Evolutionary conservation across 768 basidiomycete genomes (phyloP).

Genomic region (Serpula lacrymans): DNA sequence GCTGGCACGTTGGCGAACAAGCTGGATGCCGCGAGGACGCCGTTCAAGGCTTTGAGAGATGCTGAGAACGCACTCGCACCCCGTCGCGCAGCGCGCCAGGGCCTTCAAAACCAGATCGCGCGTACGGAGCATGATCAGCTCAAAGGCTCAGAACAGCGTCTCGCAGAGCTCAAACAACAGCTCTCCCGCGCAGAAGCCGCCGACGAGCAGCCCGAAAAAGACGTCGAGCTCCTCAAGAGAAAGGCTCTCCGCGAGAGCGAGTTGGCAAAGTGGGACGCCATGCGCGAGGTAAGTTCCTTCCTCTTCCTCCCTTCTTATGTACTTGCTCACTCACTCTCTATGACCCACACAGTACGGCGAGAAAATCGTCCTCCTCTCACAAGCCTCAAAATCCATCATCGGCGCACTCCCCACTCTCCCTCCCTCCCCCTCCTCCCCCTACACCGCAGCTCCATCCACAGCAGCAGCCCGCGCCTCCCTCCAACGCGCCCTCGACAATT

Average conservation of each 20-base stretch:
- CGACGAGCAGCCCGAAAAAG: slow-evolving; percentile 64
- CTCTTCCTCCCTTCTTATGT: not conserved
- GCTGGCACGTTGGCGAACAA: slow-evolving; percentile 56
- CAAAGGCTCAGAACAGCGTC: slow-evolving; percentile 60
- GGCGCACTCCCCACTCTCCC: slow-evolving; percentile 65
- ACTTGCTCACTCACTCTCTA: slow-evolving; percentile 5
- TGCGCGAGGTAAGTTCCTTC: slow-evolving; percentile 58
- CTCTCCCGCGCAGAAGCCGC: slow-evolving; percentile 62
- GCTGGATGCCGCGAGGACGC: slow-evolving; percentile 59
- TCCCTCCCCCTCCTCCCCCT: slow-evolving; percentile 52
- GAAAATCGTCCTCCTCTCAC: slow-evolving; percentile 70
- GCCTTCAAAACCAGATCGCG: slow-evolving; percentile 56
- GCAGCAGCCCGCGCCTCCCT: slow-evolving; percentile 70
- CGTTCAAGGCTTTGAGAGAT: slow-evolving; percentile 70
- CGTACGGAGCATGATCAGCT: slow-evolving; percentile 66
- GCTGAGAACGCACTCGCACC: slow-evolving; percentile 62
- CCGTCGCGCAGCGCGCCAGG: slow-evolving; percentile 56
- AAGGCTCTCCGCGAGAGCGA: slow-evolving; percentile 78
- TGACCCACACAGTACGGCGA: slow-evolving; percentile 88
- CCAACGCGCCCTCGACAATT: slow-evolving; percentile 76
- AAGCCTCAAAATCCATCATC: slow-evolving; percentile 64
- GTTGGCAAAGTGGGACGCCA: slow-evolving; percentile 72
- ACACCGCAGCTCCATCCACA: slow-evolving; percentile 59
- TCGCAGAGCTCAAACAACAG: slow-evolving; percentile 68
- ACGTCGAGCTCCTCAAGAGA: slow-evolving; percentile 68